Percentiles rank a stretch among this genome's conserved stretches.
Evolutionary conservation across 805 yeast genomes (phyloP).

Genomic region (Starmera dryadoides): DNA sequence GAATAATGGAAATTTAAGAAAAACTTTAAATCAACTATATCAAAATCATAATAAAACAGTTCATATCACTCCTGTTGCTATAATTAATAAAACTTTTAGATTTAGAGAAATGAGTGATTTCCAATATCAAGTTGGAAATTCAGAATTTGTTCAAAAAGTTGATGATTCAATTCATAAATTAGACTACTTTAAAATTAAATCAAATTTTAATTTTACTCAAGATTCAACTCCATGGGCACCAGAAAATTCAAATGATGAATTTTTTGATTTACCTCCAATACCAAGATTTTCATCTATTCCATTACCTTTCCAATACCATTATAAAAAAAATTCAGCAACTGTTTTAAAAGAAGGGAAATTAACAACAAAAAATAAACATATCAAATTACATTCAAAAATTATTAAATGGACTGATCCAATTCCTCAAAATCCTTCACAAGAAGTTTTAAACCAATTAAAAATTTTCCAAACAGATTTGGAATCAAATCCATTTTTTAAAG

Average conservation of each 20-base stretch:
- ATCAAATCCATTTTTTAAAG: conserved; percentile 18
- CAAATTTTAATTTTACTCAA: conserved; percentile 22
- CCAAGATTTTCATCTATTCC: conserved; percentile 72
- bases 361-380: conserved; percentile 34
- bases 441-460: conserved; percentile 38
- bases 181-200: conserved; percentile 35
- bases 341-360: conserved; percentile 40
- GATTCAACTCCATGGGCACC: conserved; percentile 31
- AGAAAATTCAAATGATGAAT: conserved; percentile 7
- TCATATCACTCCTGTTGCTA: conserved; percentile 52
- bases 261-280: conserved; percentile 72
- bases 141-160: conserved; percentile 37
- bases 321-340: conserved; percentile 61
- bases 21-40: conserved; percentile 29
- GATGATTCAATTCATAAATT: conserved; percentile 34
- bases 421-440: conserved; percentile 45
- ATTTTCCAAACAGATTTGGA: conserved; percentile 23
- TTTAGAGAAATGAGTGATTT: conserved; percentile 88
- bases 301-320: conserved; percentile 73
- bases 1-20: conserved; percentile 34
- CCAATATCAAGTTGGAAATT: conserved; percentile 60
- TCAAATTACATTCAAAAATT: conserved; percentile 47
- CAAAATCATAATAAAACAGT: conserved; percentile 26
- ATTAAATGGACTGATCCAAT: conserved; percentile 39
- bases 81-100: conserved; percentile 60